Percentiles rank a stretch among this genome's conserved stretches.
phyloP scores from a whole-genome alignment of 1,284 basidiomycete genomes.

The Waitea zeae region DNA sequence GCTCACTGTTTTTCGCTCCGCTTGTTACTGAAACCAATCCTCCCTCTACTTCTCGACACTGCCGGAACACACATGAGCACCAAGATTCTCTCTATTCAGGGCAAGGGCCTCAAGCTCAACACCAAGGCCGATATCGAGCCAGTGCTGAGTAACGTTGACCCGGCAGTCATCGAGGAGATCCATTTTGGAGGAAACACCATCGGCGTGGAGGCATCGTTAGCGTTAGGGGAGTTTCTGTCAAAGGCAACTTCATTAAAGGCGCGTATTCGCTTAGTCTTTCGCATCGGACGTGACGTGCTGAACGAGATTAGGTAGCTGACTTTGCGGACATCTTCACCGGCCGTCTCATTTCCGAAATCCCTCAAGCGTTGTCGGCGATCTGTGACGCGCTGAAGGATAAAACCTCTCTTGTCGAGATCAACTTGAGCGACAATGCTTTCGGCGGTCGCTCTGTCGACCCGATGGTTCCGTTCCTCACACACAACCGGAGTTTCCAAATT shows the following conservation, averaged over 20 bases:
- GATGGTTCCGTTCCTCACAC: slow-evolving; percentile 77
- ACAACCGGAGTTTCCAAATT: slow-evolving; percentile 65
- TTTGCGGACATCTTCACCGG: slow-evolving; percentile 98
- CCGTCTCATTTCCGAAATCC: slow-evolving; percentile 91
- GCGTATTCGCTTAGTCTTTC: slow-evolving; percentile 8
- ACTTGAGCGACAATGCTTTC: slow-evolving; percentile 94
- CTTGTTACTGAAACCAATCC: slow-evolving; percentile 3
- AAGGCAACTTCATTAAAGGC: slow-evolving; percentile 64
- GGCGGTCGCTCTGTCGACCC: slow-evolving; percentile 92
- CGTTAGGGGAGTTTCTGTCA: slow-evolving; percentile 68
- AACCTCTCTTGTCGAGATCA: slow-evolving; percentile 69
- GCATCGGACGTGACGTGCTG: slow-evolving; percentile 5
- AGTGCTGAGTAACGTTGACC: slow-evolving; percentile 51
- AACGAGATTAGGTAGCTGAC: slow-evolving; percentile 59
- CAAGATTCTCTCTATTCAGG: slow-evolving; percentile 42
- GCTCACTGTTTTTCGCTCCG: slow-evolving; percentile 2
- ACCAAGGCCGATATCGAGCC: slow-evolving; percentile 68
- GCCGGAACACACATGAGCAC: no score
- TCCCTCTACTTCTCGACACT: slow-evolving; percentile 1
- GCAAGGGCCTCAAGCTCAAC: slow-evolving; percentile 73
- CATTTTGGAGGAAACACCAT: slow-evolving; percentile 95
- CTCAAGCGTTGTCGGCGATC: slow-evolving; percentile 74
- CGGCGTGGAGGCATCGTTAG: slow-evolving; percentile 81
- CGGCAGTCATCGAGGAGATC: slow-evolving; percentile 66
- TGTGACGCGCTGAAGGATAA: slow-evolving; percentile 78